Conservation (phyloP, 1,139 yeast genomes). For the Arxiozyma heterogenica region DNA sequence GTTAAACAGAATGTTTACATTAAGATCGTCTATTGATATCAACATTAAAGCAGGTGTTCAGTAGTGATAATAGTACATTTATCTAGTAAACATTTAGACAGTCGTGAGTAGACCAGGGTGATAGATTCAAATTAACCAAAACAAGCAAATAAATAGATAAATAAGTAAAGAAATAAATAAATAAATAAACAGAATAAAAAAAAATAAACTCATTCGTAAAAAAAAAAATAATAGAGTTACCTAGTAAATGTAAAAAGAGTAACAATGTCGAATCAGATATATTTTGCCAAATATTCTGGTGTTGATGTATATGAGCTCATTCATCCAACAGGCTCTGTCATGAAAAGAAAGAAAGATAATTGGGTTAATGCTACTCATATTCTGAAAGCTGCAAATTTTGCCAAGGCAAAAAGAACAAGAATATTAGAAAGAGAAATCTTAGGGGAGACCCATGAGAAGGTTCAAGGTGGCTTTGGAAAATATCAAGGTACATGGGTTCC, state of each 20-base stretch:
- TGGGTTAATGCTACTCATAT: conserved; percentile 99
- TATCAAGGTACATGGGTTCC: conserved; percentile 99
- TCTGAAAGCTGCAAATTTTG: conserved; percentile 85
- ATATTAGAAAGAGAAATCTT: conserved; percentile 88
- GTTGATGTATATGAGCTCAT: conserved; percentile 86
- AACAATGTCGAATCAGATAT: conserved; percentile 36
- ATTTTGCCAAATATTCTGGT: conserved; percentile 74
- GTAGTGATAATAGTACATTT: too few species aligned
- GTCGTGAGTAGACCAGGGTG: neutral
- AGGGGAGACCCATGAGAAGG: conserved; percentile 78
- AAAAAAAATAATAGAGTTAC: neutral
- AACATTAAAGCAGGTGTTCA: neutral
- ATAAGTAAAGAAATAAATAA: too few species aligned
- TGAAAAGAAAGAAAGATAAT: conserved; percentile 84
- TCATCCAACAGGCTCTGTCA: conserved; percentile 75
- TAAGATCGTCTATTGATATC: neutral
- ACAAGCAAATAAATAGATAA: neutral
- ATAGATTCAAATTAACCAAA: neutral
- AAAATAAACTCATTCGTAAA: too few species aligned
- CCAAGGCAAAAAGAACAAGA: conserved; percentile 87
- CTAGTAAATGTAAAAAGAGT: neutral
- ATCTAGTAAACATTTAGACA: neutral
- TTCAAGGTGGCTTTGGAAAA: conserved; percentile 95
- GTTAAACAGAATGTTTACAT: too few species aligned
- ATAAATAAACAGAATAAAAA: too few species aligned